Percentiles rank a stretch among this genome's conserved stretches.
These are phyloP conservation scores for Brettanomyces bruxellensis DNA, from an alignment of 805 yeast genomes.

Conservation along the genomic window DNA sequence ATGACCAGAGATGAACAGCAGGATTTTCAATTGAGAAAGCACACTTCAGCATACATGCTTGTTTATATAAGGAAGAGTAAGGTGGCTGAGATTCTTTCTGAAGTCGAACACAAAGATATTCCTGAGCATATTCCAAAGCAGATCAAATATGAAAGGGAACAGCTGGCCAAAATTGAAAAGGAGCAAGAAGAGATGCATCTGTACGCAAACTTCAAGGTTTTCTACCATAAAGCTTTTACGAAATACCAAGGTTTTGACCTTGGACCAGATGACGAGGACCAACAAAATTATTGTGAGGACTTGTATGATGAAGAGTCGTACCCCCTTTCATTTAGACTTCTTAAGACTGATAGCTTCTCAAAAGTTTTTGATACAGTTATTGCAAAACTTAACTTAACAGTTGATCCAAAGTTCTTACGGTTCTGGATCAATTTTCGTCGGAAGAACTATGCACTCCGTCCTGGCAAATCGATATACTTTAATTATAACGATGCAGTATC, in stretches of 20 bases:
- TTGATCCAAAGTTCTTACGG: slow-evolving; percentile 29
- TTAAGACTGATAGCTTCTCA: slow-evolving; percentile 45
- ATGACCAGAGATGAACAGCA: slow-evolving; percentile 54
- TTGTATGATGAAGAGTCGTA: slow-evolving; percentile 37
- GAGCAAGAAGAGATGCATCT: slow-evolving; percentile 68
- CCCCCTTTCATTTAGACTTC: slow-evolving; percentile 42
- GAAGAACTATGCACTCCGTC: slow-evolving; percentile 62
- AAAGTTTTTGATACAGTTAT: slow-evolving; percentile 44
- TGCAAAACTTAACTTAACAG: slow-evolving; percentile 27
- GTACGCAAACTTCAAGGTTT: slow-evolving; percentile 49
- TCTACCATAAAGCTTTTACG: slow-evolving; percentile 43
- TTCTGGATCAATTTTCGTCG: slow-evolving; percentile 62
- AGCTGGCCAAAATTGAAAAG: slow-evolving; percentile 40
- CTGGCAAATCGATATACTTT: slow-evolving; percentile 35
- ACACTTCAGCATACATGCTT: slow-evolving; percentile 95
- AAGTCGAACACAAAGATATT: slow-evolving; percentile 41
- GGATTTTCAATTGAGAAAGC: slow-evolving; percentile 61
- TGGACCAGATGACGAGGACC: slow-evolving; percentile 49
- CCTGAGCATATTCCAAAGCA: slow-evolving; percentile 65
- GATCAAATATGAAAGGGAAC: slow-evolving; percentile 54
- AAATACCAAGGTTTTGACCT: slow-evolving; percentile 68
- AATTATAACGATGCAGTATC: slow-evolving; percentile 16
- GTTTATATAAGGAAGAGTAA: slow-evolving; percentile 73
- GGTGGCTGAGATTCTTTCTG: slow-evolving; percentile 49
- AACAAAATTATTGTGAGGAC: slow-evolving; percentile 38